Conservation (phyloP, 805 yeast species). For the Jamesozyma jinghongensis region DNA sequence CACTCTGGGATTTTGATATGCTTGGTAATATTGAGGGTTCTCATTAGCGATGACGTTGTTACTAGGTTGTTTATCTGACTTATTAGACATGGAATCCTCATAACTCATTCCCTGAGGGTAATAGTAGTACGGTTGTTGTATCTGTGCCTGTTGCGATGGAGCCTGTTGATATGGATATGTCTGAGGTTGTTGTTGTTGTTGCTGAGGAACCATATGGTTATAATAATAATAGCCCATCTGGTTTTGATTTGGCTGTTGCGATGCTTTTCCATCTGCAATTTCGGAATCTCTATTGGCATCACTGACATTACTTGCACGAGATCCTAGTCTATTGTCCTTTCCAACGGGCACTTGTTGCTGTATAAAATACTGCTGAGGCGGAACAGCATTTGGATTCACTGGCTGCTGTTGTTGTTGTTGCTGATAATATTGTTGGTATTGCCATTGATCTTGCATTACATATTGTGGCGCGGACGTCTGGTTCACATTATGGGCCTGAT, state of each 20-base stretch:
- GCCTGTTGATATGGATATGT: slow-evolving; percentile 1
- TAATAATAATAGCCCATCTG: slow-evolving; percentile 1
- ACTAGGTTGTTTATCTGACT: not conserved
- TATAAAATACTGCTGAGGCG: no score
- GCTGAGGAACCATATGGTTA: not conserved
- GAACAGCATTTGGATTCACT: not conserved
- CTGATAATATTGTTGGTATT: slow-evolving; percentile 6
- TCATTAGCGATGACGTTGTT: not conserved
- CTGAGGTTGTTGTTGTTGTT: slow-evolving; percentile 1
- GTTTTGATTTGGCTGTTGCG: not conserved
- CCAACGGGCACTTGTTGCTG: no score
- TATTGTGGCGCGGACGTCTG: not conserved
- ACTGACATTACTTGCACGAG: no score
- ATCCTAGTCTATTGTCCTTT: no score
- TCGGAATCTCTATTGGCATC: no score
- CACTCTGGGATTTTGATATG: not conserved
- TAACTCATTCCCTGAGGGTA: not conserved
- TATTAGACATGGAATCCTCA: not conserved
- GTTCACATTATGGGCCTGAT: no score
- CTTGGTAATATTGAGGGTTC: not conserved
- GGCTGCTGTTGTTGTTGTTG: slow-evolving; percentile 9
- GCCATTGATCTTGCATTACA: slow-evolving; percentile 6
- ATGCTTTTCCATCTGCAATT: no score
- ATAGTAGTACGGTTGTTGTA: slow-evolving; percentile 2
- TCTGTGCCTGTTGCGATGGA: not conserved